These are phyloP conservation scores for Tetrahymena thermophila DNA, from an alignment of 73 alveolate genomes.

Conservation along the genomic window DNA sequence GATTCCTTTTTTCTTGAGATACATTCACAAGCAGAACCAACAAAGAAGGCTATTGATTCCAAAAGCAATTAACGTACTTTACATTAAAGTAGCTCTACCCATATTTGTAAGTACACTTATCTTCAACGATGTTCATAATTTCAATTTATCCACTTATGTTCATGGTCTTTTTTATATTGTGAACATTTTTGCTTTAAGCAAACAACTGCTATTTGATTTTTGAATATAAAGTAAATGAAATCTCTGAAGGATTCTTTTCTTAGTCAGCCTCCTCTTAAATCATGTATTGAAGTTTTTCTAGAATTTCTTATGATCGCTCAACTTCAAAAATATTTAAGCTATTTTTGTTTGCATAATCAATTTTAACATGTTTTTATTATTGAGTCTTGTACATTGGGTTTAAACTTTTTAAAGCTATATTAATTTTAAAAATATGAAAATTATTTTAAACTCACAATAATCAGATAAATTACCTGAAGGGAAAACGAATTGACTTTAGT, in stretches of 20 bases:
- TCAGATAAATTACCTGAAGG: background rate
- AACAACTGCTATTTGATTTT: background rate
- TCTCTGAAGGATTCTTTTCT: background rate
- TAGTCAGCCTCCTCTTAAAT: background rate
- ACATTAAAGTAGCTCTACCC: background rate
- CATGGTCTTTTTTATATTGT: background rate
- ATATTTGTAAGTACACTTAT: background rate
- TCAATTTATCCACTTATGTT: background rate
- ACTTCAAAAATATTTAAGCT: background rate
- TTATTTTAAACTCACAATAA: background rate
- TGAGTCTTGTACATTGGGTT: background rate
- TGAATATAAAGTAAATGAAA: background rate
- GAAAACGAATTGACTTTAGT: background rate
- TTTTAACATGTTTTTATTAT: background rate
- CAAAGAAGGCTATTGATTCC: background rate
- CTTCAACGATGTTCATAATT: background rate
- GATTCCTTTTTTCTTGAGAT: background rate
- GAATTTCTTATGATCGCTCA: background rate
- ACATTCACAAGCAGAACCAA: background rate
- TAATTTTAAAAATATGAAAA: too few species aligned
- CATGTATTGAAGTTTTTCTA: background rate
- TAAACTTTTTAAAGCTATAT: background rate
- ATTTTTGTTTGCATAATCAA: background rate
- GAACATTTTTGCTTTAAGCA: background rate
- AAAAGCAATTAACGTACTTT: background rate